phyloP scores from a whole-genome alignment of 768 basidiomycete genomes.

The Hortiboletus flavorubellus region DNA sequence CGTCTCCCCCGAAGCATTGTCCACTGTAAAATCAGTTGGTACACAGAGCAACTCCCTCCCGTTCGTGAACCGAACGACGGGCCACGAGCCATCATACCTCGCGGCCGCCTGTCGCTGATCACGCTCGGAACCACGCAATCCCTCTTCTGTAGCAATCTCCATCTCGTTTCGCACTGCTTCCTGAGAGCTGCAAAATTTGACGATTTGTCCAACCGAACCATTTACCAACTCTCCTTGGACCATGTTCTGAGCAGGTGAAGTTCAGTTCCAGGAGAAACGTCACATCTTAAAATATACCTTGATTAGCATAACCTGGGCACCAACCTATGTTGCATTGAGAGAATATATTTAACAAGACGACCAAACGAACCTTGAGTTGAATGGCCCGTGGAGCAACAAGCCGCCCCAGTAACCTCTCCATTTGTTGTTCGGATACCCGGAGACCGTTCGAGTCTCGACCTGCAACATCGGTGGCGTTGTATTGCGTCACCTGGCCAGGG shows the following conservation, averaged over 20 bases:
- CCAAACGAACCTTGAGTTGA: constrained; percentile 44
- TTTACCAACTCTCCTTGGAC: constrained; percentile 68
- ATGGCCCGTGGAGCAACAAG: constrained; percentile 53
- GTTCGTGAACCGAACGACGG: constrained; percentile 56
- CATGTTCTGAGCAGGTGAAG: constrained; percentile 47
- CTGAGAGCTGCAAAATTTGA: constrained; percentile 41
- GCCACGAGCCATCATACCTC: constrained; percentile 44
- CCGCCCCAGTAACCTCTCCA: constrained; percentile 49
- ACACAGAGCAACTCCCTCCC: constrained; percentile 45
- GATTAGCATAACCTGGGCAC: constrained; percentile 84
- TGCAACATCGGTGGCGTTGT: constrained; percentile 42
- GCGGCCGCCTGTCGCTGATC: constrained; percentile 12
- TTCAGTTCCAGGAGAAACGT: not conserved
- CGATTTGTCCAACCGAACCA: constrained; percentile 60
- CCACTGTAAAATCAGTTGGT: constrained; percentile 60
- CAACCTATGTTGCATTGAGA: constrained; percentile 43
- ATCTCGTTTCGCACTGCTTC: constrained; percentile 41
- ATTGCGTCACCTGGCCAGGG: constrained; percentile 36
- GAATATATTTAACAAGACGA: not conserved
- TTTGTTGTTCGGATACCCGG: constrained; percentile 34
- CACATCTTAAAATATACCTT: constrained; percentile 44
- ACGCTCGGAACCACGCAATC: constrained; percentile 29
- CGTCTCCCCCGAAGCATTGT: constrained; percentile 53
- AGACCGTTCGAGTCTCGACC: constrained; percentile 45
- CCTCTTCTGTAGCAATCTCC: constrained; percentile 38